Percentiles rank a stretch among this genome's conserved stretches.
These are phyloP conservation scores for Yamadazyma olivae DNA, from an alignment of 805 yeast genomes.

Conservation along the genomic window DNA sequence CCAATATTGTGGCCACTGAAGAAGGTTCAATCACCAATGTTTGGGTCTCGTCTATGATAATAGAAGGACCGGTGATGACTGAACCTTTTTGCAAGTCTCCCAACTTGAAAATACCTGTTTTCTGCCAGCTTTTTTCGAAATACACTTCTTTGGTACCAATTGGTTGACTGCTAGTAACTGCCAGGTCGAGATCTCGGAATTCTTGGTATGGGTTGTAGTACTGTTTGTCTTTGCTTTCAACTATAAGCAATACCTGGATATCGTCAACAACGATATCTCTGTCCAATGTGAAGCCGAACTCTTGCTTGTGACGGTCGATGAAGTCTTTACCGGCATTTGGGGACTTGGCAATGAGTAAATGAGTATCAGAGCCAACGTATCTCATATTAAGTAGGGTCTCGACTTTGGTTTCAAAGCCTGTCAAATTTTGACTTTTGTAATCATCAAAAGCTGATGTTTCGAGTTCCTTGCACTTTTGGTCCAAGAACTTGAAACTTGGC, in stretches of 20 bases:
- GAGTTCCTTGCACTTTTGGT: slow-evolving; percentile 45
- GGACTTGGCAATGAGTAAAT: slow-evolving; percentile 58
- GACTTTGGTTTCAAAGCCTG: slow-evolving; percentile 39
- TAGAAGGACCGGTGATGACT: slow-evolving; percentile 25
- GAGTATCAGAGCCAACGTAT: slow-evolving; percentile 88
- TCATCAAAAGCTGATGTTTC: slow-evolving; percentile 36
- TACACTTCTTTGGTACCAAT: slow-evolving; percentile 14
- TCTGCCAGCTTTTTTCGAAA: slow-evolving; percentile 28
- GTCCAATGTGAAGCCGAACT: slow-evolving; percentile 36
- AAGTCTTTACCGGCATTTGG: slow-evolving; percentile 23
- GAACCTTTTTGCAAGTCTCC: slow-evolving; percentile 20
- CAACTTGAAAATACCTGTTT: slow-evolving; percentile 21
- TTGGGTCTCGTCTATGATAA: slow-evolving; percentile 34
- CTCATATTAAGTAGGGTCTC: slow-evolving; percentile 75
- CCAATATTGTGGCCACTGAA: slow-evolving; percentile 26
- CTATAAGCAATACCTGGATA: slow-evolving; percentile 50
- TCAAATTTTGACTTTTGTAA: slow-evolving; percentile 49
- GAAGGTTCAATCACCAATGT: slow-evolving; percentile 31
- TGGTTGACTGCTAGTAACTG: background rate
- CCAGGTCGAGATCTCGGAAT: slow-evolving; percentile 13
- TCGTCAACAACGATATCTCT: slow-evolving; percentile 36
- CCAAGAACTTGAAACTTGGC: slow-evolving; percentile 33
- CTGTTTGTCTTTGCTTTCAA: slow-evolving; percentile 46
- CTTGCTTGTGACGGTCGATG: slow-evolving; percentile 26
- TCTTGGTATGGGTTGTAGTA: slow-evolving; percentile 53